Conservation (phyloP, 345 rosid species). For the Mercurialis annua region DNA sequence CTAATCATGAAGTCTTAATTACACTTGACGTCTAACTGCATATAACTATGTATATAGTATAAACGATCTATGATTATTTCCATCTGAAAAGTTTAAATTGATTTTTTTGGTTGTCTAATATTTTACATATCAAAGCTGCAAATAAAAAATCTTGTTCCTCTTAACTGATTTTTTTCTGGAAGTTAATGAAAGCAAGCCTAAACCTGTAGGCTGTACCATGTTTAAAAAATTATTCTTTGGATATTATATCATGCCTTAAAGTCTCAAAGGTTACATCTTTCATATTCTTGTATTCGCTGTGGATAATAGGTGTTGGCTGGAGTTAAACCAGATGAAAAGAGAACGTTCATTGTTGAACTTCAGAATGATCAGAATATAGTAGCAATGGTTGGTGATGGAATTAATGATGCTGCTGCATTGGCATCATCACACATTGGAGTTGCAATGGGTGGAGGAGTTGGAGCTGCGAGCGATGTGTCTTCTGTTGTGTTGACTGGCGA, state of each 20-base stretch:
- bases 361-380: slow-evolving; percentile 68
- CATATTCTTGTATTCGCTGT: neutral
- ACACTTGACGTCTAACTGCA: too few relatives aligned
- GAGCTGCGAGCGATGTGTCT: slow-evolving; percentile 96
- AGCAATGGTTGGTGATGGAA: slow-evolving; percentile 98
- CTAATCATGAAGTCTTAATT: too few relatives aligned
- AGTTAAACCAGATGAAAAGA: slow-evolving; percentile 82
- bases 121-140: neutral
- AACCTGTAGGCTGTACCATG: neutral
- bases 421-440: slow-evolving; percentile 89
- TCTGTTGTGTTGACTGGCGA: slow-evolving; percentile 89
- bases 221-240: neutral
- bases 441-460: slow-evolving; percentile 94
- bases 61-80: too few relatives aligned
- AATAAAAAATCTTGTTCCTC: neutral
- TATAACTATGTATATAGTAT: too few relatives aligned
- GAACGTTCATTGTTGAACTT: slow-evolving; percentile 62
- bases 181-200: too few relatives aligned
- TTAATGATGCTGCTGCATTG: slow-evolving; percentile 95
- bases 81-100: too few relatives aligned
- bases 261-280: neutral
- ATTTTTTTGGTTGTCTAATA: too few relatives aligned
- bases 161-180: neutral
- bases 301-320: slow-evolving; percentile 66
- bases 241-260: neutral